A percentile compares a stretch with the other conserved stretches of the same genome.
These are phyloP conservation scores for Lachancea waltii DNA, from an alignment of 805 yeast genomes.

Conservation along the genomic window DNA sequence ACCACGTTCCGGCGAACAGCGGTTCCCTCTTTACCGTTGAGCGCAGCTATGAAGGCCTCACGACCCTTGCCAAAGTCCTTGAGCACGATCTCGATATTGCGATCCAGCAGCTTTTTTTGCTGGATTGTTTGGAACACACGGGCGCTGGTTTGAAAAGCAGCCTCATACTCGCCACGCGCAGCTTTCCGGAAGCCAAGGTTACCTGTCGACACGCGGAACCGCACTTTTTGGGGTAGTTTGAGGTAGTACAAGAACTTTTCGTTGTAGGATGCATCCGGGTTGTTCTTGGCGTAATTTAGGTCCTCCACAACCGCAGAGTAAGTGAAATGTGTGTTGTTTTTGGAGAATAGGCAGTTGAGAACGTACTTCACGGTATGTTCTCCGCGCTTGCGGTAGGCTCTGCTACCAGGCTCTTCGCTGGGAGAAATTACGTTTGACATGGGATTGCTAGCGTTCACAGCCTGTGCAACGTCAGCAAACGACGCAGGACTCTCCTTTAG, in stretches of 20 bases:
- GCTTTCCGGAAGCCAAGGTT: slow-evolving; percentile 83
- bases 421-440: slow-evolving; percentile 17
- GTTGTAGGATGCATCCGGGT: slow-evolving; percentile 50
- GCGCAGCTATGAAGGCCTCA: slow-evolving; percentile 75
- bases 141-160: slow-evolving; percentile 77
- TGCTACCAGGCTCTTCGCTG: background rate
- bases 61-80: slow-evolving; percentile 87
- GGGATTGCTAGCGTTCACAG: slow-evolving; percentile 10
- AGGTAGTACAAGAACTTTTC: slow-evolving; percentile 72
- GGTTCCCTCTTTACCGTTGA: slow-evolving; percentile 84
- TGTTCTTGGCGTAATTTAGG: slow-evolving; percentile 47
- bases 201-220: slow-evolving; percentile 70
- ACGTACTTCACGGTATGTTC: slow-evolving; percentile 53
- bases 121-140: slow-evolving; percentile 66
- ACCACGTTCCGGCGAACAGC: slow-evolving; percentile 57
- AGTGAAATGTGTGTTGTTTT: slow-evolving; percentile 78
- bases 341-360: slow-evolving; percentile 67
- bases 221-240: slow-evolving; percentile 71
- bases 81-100: slow-evolving; percentile 67
- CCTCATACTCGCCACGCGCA: slow-evolving; percentile 89
- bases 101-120: slow-evolving; percentile 50
- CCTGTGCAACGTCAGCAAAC: slow-evolving; percentile 15
- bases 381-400: slow-evolving; percentile 12
- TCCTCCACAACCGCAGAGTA: slow-evolving; percentile 67
- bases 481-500: slow-evolving; percentile 10